Base-by-base conservation (phyloP, 148 eudicot genomes). In the Amaranthus hypochondriacus region DNA sequence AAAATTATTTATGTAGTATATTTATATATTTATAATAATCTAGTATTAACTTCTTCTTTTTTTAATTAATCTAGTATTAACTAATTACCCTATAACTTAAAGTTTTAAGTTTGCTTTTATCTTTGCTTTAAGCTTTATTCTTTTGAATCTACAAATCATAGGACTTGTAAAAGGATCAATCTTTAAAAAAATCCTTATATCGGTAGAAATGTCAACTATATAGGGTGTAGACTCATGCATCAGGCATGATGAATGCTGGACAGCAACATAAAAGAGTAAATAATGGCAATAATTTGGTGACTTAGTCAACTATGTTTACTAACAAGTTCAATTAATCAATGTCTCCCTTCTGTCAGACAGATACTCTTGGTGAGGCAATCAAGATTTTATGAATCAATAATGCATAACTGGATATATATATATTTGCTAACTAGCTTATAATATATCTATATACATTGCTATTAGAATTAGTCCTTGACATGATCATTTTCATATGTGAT, bases 271-370 rank as follows among this genome's bases (percentile, higher is more conserved):
- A 47, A 47, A 47, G 12, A 63, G 50, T 43, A 62, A 39, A 8
- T n/a, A 14, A 47, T 47, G 15, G 46, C 5, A 15, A 46, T 65
- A n/a, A 5, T n/a, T n/a, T 48, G 12, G 3, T 18, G 44, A 67
- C 49, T 18, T 9, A 47, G 52, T 64, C 68, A 64, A 64, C 13
- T 12, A 12, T 15, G 68, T 64, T 44, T 46, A 64, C 51, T 44
- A 18, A 64, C 51, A 11, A 18, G 9, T 64, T 64, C 68, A 7
- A 12, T 43, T 6, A 64, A 44, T 62, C 7, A 42, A 4, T 64
- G 70, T 67, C 70, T 49, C 56, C 56, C n/a, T 15, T 67, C 14
- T 50, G 70, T 67, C 70, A 67, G 70, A 67, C 70, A 67, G 70
- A 67, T 50, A 67, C 70, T 4, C 4, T 49, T 67, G 18, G 70